These are phyloP conservation scores for Tolypocladium paradoxum DNA, from an alignment of 2,329 filamentous ascomycete species.

Conservation along the genomic window DNA sequence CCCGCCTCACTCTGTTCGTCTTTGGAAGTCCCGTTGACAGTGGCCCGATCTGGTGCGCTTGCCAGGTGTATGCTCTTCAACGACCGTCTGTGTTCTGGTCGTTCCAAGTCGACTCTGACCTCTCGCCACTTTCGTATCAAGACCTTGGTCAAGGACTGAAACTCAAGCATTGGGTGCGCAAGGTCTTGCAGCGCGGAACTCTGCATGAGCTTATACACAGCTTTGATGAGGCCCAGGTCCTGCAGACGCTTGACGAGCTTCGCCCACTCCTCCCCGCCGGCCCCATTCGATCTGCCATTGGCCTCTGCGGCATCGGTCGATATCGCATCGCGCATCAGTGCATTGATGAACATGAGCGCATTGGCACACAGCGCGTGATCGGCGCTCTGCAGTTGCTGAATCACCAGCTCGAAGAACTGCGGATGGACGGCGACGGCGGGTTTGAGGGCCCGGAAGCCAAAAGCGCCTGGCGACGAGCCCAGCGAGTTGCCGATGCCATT, in stretches of 20 bases:
- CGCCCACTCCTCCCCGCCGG: slow-evolving; percentile 65
- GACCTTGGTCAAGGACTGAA: slow-evolving; percentile 83
- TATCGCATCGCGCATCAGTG: slow-evolving; percentile 84
- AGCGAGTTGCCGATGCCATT: slow-evolving; percentile 25
- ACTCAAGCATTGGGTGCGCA: slow-evolving; percentile 82
- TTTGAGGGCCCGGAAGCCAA: slow-evolving; percentile 85
- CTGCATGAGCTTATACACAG: slow-evolving; percentile 89
- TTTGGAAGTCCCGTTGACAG: slow-evolving; percentile 26
- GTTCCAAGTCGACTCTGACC: slow-evolving; percentile 73
- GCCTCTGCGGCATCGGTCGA: slow-evolving; percentile 52
- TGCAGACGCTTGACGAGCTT: slow-evolving; percentile 91
- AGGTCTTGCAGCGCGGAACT: slow-evolving; percentile 85
- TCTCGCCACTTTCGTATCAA: slow-evolving; percentile 81
- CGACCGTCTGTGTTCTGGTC: slow-evolving; percentile 76
- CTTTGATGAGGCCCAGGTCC: slow-evolving; percentile 84
- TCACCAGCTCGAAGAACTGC: slow-evolving; percentile 88
- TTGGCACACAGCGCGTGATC: slow-evolving; percentile 95
- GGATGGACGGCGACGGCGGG: slow-evolving; percentile 85
- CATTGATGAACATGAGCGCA: slow-evolving; percentile 89
- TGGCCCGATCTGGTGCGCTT: slow-evolving; percentile 54
- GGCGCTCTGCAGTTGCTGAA: slow-evolving; percentile 81
- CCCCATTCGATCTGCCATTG: slow-evolving; percentile 15
- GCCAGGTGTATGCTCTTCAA: slow-evolving; percentile 78
- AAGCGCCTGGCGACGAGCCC: slow-evolving; percentile 43
- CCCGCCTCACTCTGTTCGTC: slow-evolving; percentile 23